phyloP scores from a whole-genome alignment of 768 basidiomycete genomes.

The Russula sp. region DNA sequence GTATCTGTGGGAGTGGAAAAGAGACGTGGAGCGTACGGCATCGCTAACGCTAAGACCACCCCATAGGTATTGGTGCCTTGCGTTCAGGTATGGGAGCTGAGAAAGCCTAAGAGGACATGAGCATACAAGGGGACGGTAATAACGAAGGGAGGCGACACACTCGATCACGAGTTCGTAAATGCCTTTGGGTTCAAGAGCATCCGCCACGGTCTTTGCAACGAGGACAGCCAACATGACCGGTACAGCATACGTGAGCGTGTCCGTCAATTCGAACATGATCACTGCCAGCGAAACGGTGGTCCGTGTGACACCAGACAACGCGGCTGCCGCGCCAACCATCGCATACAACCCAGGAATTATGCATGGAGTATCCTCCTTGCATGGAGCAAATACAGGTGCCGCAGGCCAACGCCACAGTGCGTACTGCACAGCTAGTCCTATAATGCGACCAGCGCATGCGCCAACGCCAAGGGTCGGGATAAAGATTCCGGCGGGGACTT shows the following conservation, averaged over 20 bases:
- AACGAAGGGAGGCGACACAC: constrained; percentile 28
- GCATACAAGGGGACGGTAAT: neutral
- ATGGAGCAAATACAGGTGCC: constrained; percentile 53
- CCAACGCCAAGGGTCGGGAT: constrained; percentile 94
- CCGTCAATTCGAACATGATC: constrained; percentile 93
- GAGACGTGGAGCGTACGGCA: constrained; percentile 47
- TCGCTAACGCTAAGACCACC: constrained; percentile 66
- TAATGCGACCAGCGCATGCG: constrained; percentile 83
- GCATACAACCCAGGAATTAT: constrained; percentile 88
- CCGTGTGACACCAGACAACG: constrained; percentile 91
- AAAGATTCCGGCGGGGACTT: constrained; percentile 90
- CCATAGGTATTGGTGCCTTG: constrained; percentile 88
- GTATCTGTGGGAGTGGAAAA: neutral
- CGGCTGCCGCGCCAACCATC: constrained; percentile 93
- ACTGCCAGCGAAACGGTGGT: constrained; percentile 93
- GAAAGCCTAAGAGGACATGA: constrained; percentile 41
- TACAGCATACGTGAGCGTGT: constrained; percentile 85
- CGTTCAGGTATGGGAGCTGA: constrained; percentile 87
- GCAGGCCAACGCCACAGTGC: constrained; percentile 57
- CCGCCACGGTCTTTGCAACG: constrained; percentile 85
- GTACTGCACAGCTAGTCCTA: constrained; percentile 78
- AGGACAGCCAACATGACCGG: constrained; percentile 86
- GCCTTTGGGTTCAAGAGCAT: constrained; percentile 83
- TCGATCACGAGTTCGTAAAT: constrained; percentile 98
- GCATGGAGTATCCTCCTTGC: constrained; percentile 61